Conservation (phyloP, 2,329 filamentous ascomycete genomes). For the Fusarium subtropicale region DNA sequence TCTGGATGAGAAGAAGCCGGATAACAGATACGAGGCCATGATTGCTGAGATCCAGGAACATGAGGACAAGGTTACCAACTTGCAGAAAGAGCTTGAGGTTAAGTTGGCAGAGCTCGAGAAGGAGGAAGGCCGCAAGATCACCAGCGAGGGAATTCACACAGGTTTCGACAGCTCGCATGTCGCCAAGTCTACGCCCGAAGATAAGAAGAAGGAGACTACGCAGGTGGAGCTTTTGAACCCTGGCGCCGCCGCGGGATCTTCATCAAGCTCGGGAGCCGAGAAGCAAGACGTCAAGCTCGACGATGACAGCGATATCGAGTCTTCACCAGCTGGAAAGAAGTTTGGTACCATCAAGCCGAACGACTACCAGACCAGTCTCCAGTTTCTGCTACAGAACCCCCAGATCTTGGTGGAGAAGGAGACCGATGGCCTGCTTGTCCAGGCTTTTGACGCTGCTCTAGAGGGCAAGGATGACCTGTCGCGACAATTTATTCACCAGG, state of each 20-base stretch:
- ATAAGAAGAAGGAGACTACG: conserved; percentile 62
- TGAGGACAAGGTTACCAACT: conserved; percentile 77
- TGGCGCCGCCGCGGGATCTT: conserved; percentile 50
- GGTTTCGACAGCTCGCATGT: conserved; percentile 92
- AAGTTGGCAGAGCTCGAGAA: conserved; percentile 86
- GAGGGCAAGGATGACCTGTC: conserved; percentile 81
- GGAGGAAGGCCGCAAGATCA: conserved; percentile 90
- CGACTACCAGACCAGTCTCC: conserved; percentile 78
- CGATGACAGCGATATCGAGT: conserved; percentile 79
- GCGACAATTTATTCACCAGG: conserved; percentile 92
- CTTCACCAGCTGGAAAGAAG: conserved; percentile 79
- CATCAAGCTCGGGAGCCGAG: conserved; percentile 25
- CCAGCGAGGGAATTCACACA: conserved; percentile 87
- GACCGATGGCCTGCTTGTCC: conserved; percentile 88
- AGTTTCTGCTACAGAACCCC: conserved; percentile 84
- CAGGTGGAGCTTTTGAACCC: conserved; percentile 84
- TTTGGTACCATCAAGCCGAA: conserved; percentile 83
- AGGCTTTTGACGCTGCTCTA: conserved; percentile 90
- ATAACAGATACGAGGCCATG: conserved; percentile 79
- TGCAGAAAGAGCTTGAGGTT: conserved; percentile 79
- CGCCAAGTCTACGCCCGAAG: conserved; percentile 66
- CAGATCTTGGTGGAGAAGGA: conserved; percentile 84
- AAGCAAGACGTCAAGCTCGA: conserved; percentile 51
- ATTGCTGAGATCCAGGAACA: conserved; percentile 82
- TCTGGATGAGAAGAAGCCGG: conserved; percentile 79